Conservation (phyloP, 768 basidiomycete genomes). For the Sporobolomyces roseus region DNA sequence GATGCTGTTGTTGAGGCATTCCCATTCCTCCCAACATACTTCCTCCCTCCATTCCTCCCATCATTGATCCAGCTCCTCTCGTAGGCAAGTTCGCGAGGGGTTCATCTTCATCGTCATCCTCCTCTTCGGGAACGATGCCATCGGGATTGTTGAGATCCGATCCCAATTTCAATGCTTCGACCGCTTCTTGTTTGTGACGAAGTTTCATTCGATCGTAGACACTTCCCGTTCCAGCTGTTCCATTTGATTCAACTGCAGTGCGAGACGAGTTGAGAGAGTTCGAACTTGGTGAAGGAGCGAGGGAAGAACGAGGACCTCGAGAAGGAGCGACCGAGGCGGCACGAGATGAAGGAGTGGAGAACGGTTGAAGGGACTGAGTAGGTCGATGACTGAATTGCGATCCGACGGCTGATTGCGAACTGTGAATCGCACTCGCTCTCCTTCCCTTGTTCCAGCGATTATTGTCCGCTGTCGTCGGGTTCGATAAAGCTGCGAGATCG, state of each 20-base stretch:
- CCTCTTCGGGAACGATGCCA: conserved; percentile 16
- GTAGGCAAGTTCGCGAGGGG: conserved; percentile 33
- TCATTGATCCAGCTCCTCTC: conserved; percentile 11
- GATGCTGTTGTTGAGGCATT: not conserved
- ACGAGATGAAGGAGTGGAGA: not conserved
- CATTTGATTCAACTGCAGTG: not conserved
- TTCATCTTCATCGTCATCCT: conserved; percentile 31
- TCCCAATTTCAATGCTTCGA: conserved; percentile 29
- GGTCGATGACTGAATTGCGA: conserved; percentile 16
- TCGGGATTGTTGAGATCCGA: conserved; percentile 32
- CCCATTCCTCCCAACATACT: conserved; percentile 8
- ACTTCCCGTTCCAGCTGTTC: not conserved
- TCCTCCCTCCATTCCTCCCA: conserved; percentile 18
- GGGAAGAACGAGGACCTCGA: conserved; percentile 20
- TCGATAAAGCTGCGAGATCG: conserved; percentile 16
- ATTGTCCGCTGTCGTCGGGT: not conserved
- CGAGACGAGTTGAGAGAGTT: conserved; percentile 14
- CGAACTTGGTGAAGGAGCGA: conserved; percentile 1
- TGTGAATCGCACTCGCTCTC: conserved; percentile 11
- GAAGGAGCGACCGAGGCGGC: not conserved
- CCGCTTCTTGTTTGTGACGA: conserved; percentile 36
- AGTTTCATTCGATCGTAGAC: conserved; percentile 37
- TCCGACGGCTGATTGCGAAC: not conserved
- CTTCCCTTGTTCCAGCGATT: conserved; percentile 17
- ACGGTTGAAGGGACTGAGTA: conserved; percentile 17